Evolutionary conservation across 2,329 filamentous ascomycete genomes (phyloP), one percentile per base, ranked within the genome.

Genomic region (Colletotrichum sp.): DNA sequence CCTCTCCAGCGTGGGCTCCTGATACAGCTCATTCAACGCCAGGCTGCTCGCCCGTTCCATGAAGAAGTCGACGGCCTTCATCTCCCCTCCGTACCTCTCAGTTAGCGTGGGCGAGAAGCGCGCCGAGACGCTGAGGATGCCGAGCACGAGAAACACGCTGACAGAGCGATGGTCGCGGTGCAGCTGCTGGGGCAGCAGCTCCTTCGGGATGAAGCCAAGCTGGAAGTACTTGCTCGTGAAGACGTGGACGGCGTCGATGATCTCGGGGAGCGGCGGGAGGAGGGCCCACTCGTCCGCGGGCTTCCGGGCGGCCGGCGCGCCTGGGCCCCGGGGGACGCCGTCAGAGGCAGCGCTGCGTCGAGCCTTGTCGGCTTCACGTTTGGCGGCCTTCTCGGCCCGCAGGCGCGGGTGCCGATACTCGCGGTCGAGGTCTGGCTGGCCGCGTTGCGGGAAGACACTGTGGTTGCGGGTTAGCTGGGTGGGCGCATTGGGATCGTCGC

Each of bases 181-280:
- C n/a, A 92, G 83, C 8, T 85, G 84, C 28, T 86, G 83, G 2
- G 86, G 84, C 68, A 92, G 91, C 67, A 86, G 82, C 28, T 88
- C 84, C 81, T 90, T 91, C 7, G 88, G 89, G 39, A 92, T 89
- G 79, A 92, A 92, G 28, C 90, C 89, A 8, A 92, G 86, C 81
- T 92, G 90, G 77, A 92, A 91, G 80, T 90, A 92, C 78, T 91
- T 86, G 8, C 83, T 83, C 1, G 87, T 90, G 78, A 92, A 91
- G 57, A 85, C 86, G 73, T 88, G 84, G 75, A 91, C 87, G 8
- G 86, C 89, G 65, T 91, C 89, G 28, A 91, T 83, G 68, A 91
- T 85, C 59, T 89, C 86, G 3, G 84, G 81, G 18, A 90, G 79
- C 3, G 88, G 86, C 13, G 90, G 89, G 16, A 92, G 82, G 5